Conservation (phyloP, 257 asterid genomes). For the Solanum sitiens region DNA sequence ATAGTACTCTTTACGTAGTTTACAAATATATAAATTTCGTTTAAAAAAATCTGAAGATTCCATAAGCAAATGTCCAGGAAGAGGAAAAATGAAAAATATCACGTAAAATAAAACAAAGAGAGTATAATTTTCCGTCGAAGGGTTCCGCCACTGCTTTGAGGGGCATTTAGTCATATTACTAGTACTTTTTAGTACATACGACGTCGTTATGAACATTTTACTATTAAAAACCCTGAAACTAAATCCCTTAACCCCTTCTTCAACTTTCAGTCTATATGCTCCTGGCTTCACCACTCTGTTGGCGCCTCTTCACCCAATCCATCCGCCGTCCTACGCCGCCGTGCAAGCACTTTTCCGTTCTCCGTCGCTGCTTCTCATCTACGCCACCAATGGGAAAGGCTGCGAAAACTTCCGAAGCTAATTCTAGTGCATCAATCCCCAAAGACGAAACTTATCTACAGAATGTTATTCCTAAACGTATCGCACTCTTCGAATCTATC, state of each 20-base stretch:
- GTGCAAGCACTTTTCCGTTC: background rate
- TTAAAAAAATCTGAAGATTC: no score
- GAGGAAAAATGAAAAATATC: no score
- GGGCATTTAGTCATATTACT: no score
- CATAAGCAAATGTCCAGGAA: no score
- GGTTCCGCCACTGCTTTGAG: no score
- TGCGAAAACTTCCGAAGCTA: slow-evolving; percentile 17
- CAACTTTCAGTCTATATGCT: background rate
- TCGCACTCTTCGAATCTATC: slow-evolving; percentile 43
- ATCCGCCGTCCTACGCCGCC: slow-evolving; percentile 27
- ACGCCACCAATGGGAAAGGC: slow-evolving; percentile 40
- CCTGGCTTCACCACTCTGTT: background rate
- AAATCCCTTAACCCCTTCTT: background rate
- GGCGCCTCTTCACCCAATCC: slow-evolving; percentile 16
- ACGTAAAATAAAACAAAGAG: no score
- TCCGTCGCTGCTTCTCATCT: slow-evolving; percentile 13
- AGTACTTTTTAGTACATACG: background rate
- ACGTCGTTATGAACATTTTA: background rate
- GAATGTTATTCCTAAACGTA: slow-evolving; percentile 54
- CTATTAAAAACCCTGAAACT: background rate
- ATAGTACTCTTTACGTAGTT: no score
- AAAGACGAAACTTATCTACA: slow-evolving; percentile 65
- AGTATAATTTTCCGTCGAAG: no score
- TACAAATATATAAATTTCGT: no score
- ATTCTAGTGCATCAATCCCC: slow-evolving; percentile 13